Percentiles rank a stretch among this genome's conserved stretches.
Conservation (phyloP, 345 rosid genomes). For the Chamaenerion angustifolium region DNA sequence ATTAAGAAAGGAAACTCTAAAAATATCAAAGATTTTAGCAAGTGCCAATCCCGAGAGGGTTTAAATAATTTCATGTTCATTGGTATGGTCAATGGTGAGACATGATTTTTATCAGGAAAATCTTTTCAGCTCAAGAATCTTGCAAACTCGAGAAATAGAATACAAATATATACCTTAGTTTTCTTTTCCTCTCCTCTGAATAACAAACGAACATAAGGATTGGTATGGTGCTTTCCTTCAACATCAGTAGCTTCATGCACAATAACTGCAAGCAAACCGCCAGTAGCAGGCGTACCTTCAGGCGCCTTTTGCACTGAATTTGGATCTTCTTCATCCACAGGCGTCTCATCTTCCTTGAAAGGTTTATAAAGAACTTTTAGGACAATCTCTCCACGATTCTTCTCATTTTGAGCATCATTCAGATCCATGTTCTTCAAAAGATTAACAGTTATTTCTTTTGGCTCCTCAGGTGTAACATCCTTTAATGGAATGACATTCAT, state of each 20-base stretch:
- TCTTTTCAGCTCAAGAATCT: too few species aligned
- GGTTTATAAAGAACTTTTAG: conserved; percentile 28
- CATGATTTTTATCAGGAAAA: background rate
- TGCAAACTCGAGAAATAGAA: too few species aligned
- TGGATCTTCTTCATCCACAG: background rate
- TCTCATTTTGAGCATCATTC: conserved; percentile 23
- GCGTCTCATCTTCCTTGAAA: conserved; percentile 21
- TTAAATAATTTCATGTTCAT: too few species aligned
- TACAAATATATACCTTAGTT: conserved; percentile 25
- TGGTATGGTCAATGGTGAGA: background rate
- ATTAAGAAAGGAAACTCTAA: too few species aligned
- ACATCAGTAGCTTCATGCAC: conserved; percentile 33
- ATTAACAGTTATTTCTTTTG: conserved; percentile 20
- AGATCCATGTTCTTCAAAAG: conserved; percentile 23
- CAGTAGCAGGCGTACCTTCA: conserved; percentile 7
- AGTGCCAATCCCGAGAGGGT: too few species aligned
- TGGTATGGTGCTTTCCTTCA: conserved; percentile 34
- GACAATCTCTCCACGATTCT: conserved; percentile 26
- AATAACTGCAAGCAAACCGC: conserved; percentile 25
- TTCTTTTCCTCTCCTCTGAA: conserved; percentile 39
- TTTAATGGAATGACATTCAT: conserved; percentile 30
- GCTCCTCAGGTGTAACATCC: conserved; percentile 19
- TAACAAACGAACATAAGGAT: conserved; percentile 29
- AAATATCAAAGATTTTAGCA: too few species aligned
- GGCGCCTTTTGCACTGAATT: background rate